Percentiles rank a stretch among this genome's conserved stretches.
phyloP scores from a whole-genome alignment of 148 eudicot genomes.

The Fagopyrum esculentum region DNA sequence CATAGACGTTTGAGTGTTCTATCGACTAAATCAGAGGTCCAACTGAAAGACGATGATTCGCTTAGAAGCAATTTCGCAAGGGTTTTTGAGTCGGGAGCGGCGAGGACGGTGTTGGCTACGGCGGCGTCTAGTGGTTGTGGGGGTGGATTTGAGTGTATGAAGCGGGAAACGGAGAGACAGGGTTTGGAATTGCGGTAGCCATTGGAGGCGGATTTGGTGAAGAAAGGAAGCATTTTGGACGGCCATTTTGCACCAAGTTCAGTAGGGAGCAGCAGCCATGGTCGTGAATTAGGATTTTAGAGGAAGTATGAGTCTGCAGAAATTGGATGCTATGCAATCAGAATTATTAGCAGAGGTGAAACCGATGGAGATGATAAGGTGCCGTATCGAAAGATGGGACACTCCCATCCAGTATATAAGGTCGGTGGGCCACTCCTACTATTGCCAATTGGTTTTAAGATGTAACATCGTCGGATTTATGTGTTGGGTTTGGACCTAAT shows the following conservation, averaged over 20 bases:
- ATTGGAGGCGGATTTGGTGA: slow-evolving; percentile 7
- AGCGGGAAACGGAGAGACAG: slow-evolving; percentile 2
- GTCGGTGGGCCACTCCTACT: too few species aligned
- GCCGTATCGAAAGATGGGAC: too few species aligned
- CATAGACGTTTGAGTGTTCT: slow-evolving; percentile 62
- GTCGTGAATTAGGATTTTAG: not conserved
- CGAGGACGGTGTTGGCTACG: slow-evolving; percentile 44
- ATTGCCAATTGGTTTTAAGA: too few species aligned
- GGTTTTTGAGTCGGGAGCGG: slow-evolving; percentile 25
- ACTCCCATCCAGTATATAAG: too few species aligned
- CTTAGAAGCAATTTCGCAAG: slow-evolving; percentile 41
- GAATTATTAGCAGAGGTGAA: not conserved
- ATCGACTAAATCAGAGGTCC: slow-evolving; percentile 49
- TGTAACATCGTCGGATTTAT: too few species aligned
- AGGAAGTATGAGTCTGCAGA: not conserved
- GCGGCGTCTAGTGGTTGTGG: slow-evolving; percentile 1
- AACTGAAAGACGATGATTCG: slow-evolving; percentile 16
- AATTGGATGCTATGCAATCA: not conserved
- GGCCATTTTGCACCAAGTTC: not conserved
- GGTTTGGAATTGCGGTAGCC: not conserved
- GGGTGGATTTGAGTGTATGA: not conserved
- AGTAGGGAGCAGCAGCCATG: too few species aligned
- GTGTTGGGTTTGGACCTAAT: too few species aligned
- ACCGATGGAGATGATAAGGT: too few species aligned
- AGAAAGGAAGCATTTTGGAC: slow-evolving; percentile 1